Base-by-base conservation (phyloP, 1,284 basidiomycete species). In the Porodaedalea pini region DNA sequence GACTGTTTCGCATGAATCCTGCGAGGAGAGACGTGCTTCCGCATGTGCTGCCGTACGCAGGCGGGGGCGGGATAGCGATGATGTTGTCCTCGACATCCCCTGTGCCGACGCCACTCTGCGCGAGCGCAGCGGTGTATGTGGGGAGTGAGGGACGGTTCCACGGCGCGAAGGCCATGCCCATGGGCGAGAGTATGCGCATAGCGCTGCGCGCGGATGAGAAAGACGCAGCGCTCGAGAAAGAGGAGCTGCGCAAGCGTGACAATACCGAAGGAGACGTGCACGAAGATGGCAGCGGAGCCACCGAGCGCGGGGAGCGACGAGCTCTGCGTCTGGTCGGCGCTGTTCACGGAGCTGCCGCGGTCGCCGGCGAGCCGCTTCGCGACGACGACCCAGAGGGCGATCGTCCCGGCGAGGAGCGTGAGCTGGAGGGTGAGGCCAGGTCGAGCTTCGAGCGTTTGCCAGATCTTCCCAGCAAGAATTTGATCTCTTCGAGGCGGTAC, bases 81-180 rank as follows among this genome's bases (percentile, higher is more conserved):
- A 78, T 67, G 66, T 79, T 75, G 67, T 86, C 85, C 65, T 88
- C 86, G 25, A 86, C 85, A 67, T 88, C 86, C 32, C 85, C 86
- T 1, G 86, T 88, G n/a, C 82, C 81, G n/a, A n/a, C n/a, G n/a
- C n/a, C 39, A n/a, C n/a, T n/a, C n/a, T n/a, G 39, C 59, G 60
- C 31, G 69, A 68, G 43, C 75, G 73, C 27, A n/a, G n/a, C n/a
- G n/a, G n/a, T n/a, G n/a, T n/a, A n/a, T n/a, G 71, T 68, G 5
- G 83, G 82, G 6, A 84, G 71, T 44, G 79, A 70, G 62, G 79
- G 75, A 19, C 79, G 82, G 3, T 82, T n/a, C n/a, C n/a, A n/a
- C n/a, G n/a, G n/a, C n/a, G n/a, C n/a, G n/a, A n/a, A n/a, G n/a
- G n/a, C n/a, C n/a, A n/a, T n/a, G n/a, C n/a, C n/a, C n/a, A n/a